Base-by-base conservation (phyloP, 1,284 basidiomycete species). In the Puccinia polysora region DNA sequence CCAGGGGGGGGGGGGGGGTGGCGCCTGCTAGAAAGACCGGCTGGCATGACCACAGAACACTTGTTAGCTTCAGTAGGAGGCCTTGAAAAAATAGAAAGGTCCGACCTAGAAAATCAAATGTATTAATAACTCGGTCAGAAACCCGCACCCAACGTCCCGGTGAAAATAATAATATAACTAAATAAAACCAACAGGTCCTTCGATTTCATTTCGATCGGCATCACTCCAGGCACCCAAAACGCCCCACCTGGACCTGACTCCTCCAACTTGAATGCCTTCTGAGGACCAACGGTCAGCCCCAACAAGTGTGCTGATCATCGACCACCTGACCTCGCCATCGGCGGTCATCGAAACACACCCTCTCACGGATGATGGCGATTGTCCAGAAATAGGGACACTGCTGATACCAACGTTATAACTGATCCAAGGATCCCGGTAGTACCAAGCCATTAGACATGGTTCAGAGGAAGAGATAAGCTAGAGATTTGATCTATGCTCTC, bases 241-340 rank as follows among this genome's bases (percentile, higher is more conserved):
- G 30, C 68, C 68, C 68, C 68, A 71, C n/a, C 34, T 52, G n/a
- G 58, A 23, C 15, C 68, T 43, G 20, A 63, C 34, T 2, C 68
- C 68, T 34, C 68, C 68, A 1, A 71, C 68, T 25, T 71, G 68
- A 40, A 71, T 63, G 30, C 68, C 68, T 49, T 71, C 68, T 25
- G 47, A 62, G 0, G 68, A 23, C 68, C 68, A 71, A 18, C 68
- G 58, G 28, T 71, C 49, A 1, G 6, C 15, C 6, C 34, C 59
- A n/a, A 6, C 20, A 6, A 53, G 32, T 4, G 49, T 71, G 38
- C 59, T 63, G 0, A 63, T 36, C 18, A 63, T 15, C 23, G 55
- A 40, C 68, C 68, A 71, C 2, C 68, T 45, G 4, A 71, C 68
- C 25, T 71, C 58, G 18, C 58, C 68, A 36, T 71, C 68, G 1